Evolutionary conservation across 116 monocot species (phyloP).

Genomic region (Papilionanthe hybrid): DNA sequence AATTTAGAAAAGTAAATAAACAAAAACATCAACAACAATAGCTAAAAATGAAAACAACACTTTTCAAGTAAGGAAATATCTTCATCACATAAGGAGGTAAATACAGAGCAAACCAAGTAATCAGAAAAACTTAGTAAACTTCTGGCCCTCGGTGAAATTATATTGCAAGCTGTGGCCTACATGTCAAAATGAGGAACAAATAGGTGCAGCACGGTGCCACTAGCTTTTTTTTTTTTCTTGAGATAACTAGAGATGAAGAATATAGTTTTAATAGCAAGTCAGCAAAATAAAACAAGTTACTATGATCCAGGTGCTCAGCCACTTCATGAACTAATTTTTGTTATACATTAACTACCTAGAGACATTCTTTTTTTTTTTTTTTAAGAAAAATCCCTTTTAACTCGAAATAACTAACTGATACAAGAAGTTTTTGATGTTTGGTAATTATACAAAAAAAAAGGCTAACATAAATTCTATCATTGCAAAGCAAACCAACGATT

Average conservation of each 20-base stretch:
- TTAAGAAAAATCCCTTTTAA: not conserved
- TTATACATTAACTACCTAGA: not conserved
- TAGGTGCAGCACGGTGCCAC: not conserved
- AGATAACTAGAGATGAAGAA: not conserved
- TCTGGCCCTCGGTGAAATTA: not conserved
- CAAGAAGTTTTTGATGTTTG: too few relatives aligned
- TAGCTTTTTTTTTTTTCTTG: not conserved
- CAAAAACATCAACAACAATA: not conserved
- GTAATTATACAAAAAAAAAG: not conserved
- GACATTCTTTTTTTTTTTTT: not conserved
- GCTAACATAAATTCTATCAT: not conserved
- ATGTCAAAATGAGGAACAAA: not conserved
- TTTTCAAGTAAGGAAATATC: not conserved
- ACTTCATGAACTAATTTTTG: not conserved
- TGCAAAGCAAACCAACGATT: not conserved
- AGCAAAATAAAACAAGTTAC: not conserved
- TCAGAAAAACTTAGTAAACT: not conserved
- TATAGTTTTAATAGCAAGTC: not conserved
- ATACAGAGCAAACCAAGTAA: not conserved
- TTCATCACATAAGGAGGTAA: not conserved
- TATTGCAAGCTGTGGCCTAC: not conserved
- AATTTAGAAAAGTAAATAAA: not conserved
- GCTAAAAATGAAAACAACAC: not conserved
- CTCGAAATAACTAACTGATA: too few relatives aligned
- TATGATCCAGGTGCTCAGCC: not conserved